Base-by-base conservation (phyloP, 345 rosid species). In the Arabidopsis thaliana region DNA sequence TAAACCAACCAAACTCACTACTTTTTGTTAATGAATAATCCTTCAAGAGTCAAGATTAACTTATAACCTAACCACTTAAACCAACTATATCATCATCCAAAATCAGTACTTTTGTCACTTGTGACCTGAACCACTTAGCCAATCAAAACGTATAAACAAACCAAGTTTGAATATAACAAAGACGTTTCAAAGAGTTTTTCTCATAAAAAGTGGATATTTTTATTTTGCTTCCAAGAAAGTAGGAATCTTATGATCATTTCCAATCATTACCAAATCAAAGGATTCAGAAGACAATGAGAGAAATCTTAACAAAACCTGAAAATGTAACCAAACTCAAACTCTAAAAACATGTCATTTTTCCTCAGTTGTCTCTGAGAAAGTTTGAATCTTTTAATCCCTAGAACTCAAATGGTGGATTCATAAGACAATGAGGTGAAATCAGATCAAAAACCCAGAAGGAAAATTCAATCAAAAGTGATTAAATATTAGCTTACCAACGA, bases 401-500 rank as follows among this genome's bases (percentile, higher is more conserved):
- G n/a, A 49, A 40, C 42, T 30, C 42, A 2, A 75, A 50, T 59
- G 37, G 57, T 45, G 2, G 65, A 58, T 24, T 32, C 51, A 41
- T 32, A 44, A 71, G 24, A 41, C 2, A 34, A 36, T 13, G 58
- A 34, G 8, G 53, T 32, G 55, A 50, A 61, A 49, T 20, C 69
- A 48, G 38, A 67, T 41, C 48, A 30, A 64, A 44, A 64, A 14
- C 34, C 36, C 7, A 32, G n/a, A 6, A 23, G 16, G 13, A 7
- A 65, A 36, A 3, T 0, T 24, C 3, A n/a, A 13, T 12, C 4
- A 52, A 62, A 45, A 69, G 36, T 69, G 76, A 77, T 37, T 25
- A 32, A 41, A 34, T 61, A 14, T 25, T 8, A 8, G 42, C 77
- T 71, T 78, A 78, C 81, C 77, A 71, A 62, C 14, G 68, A 63